Conservation (phyloP, 2,329 filamentous ascomycete species). For the Diaporthe sp. region DNA sequence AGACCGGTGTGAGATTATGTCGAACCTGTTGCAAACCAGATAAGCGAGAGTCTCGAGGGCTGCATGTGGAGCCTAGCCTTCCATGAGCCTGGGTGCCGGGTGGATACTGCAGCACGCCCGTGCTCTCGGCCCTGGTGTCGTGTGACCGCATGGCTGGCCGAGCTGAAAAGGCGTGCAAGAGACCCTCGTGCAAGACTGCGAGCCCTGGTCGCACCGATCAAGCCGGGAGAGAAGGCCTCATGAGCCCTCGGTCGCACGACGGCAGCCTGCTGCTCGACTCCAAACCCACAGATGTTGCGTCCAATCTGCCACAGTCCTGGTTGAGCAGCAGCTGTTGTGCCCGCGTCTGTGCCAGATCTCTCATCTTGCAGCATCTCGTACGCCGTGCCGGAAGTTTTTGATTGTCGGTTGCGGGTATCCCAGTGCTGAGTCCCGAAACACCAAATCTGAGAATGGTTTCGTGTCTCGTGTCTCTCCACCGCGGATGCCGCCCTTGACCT, state of each 20-base stretch:
- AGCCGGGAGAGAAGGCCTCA: neutral
- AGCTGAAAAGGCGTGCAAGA: constrained; percentile 9
- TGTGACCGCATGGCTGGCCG: constrained; percentile 26
- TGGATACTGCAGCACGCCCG: constrained; percentile 1
- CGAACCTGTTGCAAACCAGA: constrained; percentile 29
- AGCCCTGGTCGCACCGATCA: constrained; percentile 23
- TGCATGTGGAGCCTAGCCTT: neutral
- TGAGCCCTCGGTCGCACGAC: constrained; percentile 18
- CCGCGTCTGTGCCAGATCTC: neutral
- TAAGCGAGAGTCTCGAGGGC: constrained; percentile 29
- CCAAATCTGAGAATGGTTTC: constrained; percentile 32
- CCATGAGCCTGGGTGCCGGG: constrained; percentile 25
- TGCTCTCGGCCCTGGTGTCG: constrained; percentile 11
- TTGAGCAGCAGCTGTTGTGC: constrained; percentile 5
- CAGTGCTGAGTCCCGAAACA: constrained; percentile 34
- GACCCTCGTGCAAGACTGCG: constrained; percentile 28
- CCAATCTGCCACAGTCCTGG: constrained; percentile 7
- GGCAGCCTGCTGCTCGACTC: constrained; percentile 17
- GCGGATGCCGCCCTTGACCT: constrained; percentile 19
- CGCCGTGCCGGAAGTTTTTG: constrained; percentile 5
- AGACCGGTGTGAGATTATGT: constrained; percentile 33
- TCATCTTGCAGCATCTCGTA: constrained; percentile 26
- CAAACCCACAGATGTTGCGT: neutral
- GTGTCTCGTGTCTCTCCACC: constrained; percentile 32
- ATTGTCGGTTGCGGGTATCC: constrained; percentile 22